Conservation (phyloP, 345 rosid species). For the Ailanthus altissimus region DNA sequence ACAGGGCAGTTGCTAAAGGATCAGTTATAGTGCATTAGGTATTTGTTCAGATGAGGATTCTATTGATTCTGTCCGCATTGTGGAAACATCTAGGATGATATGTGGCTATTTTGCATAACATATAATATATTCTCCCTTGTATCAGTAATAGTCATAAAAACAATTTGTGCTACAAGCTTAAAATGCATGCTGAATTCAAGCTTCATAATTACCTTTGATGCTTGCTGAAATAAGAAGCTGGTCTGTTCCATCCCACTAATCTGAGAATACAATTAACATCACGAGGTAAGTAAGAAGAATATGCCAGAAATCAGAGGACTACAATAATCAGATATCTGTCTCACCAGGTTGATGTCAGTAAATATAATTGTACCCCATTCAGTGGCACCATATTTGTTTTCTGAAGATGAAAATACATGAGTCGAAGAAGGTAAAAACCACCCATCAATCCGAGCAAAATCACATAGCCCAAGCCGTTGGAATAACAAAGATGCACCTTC, state of each 20-base stretch:
- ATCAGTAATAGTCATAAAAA: not conserved
- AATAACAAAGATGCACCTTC: conserved; percentile 85
- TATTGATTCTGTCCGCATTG: conserved; percentile 1
- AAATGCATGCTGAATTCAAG: not conserved
- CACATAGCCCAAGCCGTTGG: conserved; percentile 68
- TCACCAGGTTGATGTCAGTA: conserved; percentile 93
- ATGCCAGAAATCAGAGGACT: not conserved
- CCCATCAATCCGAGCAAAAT: conserved; percentile 96
- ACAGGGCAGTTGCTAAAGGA: not conserved
- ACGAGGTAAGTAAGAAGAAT: conserved; percentile 4
- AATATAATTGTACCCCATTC: conserved; percentile 52
- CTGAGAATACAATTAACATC: conserved; percentile 42
- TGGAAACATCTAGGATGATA: conserved; percentile 11
- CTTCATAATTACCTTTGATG: conserved; percentile 71
- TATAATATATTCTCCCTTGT: conserved; percentile 6
- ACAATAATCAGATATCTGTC: conserved; percentile 20
- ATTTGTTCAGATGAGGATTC: conserved; percentile 9
- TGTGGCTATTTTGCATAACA: not conserved
- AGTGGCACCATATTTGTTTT: conserved; percentile 46
- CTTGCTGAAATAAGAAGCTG: conserved; percentile 95
- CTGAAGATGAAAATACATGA: conserved; percentile 40
- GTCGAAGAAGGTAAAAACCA: conserved; percentile 75
- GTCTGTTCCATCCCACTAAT: conserved; percentile 99
- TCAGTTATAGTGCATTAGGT: not conserved
- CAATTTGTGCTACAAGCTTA: conserved; percentile 6